phyloP scores from a whole-genome alignment of 805 yeast species.

The Candida piceae region DNA sequence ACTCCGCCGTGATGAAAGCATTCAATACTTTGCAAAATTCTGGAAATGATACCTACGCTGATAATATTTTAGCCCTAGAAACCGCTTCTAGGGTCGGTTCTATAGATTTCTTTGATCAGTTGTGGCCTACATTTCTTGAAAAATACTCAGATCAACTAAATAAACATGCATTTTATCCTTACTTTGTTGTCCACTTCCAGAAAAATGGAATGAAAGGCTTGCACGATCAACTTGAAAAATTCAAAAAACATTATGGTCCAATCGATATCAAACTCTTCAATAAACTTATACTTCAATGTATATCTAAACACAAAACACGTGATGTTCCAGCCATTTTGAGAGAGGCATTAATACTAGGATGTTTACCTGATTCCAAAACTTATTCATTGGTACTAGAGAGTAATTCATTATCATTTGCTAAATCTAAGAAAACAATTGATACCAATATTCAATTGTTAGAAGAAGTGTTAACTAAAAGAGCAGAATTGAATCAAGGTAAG shows the following conservation, averaged over 20 bases:
- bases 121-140: constrained; percentile 16
- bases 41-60: constrained; percentile 10
- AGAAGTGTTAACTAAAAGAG: constrained; percentile 18
- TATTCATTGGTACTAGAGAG: constrained; percentile 26
- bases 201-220: constrained; percentile 11
- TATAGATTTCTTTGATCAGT: constrained; percentile 10
- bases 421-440: constrained; percentile 15
- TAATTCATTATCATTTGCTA: constrained; percentile 10
- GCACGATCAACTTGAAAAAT: constrained; percentile 12
- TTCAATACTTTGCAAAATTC: constrained; percentile 9
- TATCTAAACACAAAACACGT: constrained; percentile 16
- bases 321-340: constrained; percentile 15
- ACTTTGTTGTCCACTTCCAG: constrained; percentile 19
- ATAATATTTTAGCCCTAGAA: constrained; percentile 19
- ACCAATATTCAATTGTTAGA: constrained; percentile 18
- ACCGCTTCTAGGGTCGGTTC: constrained; percentile 16
- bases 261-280: constrained; percentile 22
- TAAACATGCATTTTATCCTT: constrained; percentile 15
- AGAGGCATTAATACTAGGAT: constrained; percentile 13
- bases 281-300: constrained; percentile 22
- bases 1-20: constrained; percentile 14
- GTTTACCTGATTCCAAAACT: constrained; percentile 18
- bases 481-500: constrained; percentile 18
- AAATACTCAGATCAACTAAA: constrained; percentile 10
- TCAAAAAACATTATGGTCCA: constrained; percentile 6